These are phyloP conservation scores for Fomitopsis pulvina DNA, from an alignment of 768 basidiomycete species.

Conservation along the genomic window DNA sequence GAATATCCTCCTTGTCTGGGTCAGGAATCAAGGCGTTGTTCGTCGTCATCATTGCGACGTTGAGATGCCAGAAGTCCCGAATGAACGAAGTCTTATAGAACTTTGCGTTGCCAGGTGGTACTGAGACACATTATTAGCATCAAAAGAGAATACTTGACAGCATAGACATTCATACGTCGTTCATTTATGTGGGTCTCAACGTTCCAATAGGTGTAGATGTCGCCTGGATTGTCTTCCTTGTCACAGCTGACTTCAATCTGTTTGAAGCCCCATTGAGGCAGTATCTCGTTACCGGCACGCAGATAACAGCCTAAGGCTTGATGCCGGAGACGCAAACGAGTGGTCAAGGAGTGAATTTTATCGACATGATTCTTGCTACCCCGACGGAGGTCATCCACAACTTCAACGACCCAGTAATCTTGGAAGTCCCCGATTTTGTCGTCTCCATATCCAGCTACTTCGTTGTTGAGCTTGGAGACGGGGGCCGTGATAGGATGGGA, in stretches of 20 bases:
- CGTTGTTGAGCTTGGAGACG: constrained; percentile 80
- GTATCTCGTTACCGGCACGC: constrained; percentile 76
- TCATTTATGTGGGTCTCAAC: constrained; percentile 98
- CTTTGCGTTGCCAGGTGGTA: constrained; percentile 77
- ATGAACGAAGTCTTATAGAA: constrained; percentile 89
- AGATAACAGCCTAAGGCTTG: constrained; percentile 77
- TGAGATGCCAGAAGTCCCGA: constrained; percentile 97
- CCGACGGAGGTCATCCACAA: constrained; percentile 82
- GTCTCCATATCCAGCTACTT: constrained; percentile 95
- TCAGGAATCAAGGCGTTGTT: constrained; percentile 98
- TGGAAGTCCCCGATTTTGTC: constrained; percentile 78
- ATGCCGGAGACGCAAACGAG: constrained; percentile 82
- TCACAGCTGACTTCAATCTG: constrained; percentile 95
- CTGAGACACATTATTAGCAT: constrained; percentile 31
- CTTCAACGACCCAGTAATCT: constrained; percentile 90
- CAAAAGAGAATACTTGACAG: not conserved
- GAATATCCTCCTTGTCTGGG: constrained; percentile 97
- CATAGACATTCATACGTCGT: constrained; percentile 50
- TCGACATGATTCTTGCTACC: constrained; percentile 51
- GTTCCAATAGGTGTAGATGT: constrained; percentile 94
- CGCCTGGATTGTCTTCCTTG: constrained; percentile 74
- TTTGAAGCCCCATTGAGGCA: constrained; percentile 99
- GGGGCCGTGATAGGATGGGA: constrained; percentile 88
- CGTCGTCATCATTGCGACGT: constrained; percentile 99
- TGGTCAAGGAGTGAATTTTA: constrained; percentile 85